Evolutionary conservation across 164 flowering plant genomes (phyloP), one percentile per base, ranked within the genome.

Genomic region (Chloranthus sessilifolius): DNA sequence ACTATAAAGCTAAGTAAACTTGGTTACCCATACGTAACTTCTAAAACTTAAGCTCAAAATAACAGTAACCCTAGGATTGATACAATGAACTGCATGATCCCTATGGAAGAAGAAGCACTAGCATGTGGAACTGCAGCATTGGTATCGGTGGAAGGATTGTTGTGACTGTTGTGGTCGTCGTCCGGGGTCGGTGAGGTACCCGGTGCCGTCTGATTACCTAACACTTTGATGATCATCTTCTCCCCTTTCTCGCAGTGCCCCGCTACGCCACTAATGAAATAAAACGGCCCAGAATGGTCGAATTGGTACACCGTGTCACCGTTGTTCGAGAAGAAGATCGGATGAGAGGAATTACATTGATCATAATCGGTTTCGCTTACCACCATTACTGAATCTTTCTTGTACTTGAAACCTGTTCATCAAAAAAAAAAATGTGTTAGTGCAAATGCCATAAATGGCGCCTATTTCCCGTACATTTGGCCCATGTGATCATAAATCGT

Each of bases 201-300:
- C 0, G 61, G 52, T n/a, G 62, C 3, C 19, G 27, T 5, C 1
- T 50, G 28, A 6, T 38, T 27, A 14, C 54, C 39, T 63, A 77
- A 25, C 28, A 83, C 95, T 53, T 60, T 75, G 14, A 85, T 45
- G 43, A 83, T 76, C 82, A 86, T 67, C 47, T 58, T 64, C 71
- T 81, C n/a, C 1, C 95, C 88, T 54, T 40, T 68, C 34, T 79
- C 60, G 25, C 88, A 86, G 60, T 86, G 91, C 1, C 81, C 84
- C 0, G 75, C n/a, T n/a, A n/a, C 76, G 11, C 91, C 88, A 41
- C 91, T 85, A 34, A 83, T 83, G 79, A 85, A 83, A 56, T 79
- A 83, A 58, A 67, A 77, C 23, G n/a, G 30, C 10, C 86, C 84
- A 1, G 76, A 42, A 1, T 42, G 77, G 41, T 76, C 65, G 0